Evolutionary conservation across 2,329 filamentous ascomycete genomes (phyloP).

Genomic region (Epichloe aotearoae): DNA sequence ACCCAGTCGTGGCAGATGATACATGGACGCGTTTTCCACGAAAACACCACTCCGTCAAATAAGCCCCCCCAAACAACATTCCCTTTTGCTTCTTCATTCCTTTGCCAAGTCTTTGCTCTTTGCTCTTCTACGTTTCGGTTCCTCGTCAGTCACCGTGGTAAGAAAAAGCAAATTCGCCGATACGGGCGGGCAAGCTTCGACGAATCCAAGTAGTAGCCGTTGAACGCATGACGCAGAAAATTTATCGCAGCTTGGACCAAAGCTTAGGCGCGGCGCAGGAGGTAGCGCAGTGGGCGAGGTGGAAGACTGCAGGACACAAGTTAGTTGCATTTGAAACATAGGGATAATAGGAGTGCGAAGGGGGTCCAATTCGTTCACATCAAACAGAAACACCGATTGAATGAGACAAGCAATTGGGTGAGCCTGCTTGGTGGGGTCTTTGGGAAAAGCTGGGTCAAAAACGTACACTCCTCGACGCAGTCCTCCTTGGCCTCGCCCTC

Average conservation of each 20-base stretch:
- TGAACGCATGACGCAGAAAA: neutral
- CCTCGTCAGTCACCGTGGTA: neutral
- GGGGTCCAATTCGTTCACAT: neutral
- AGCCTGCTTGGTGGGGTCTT: neutral
- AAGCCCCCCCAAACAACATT: neutral
- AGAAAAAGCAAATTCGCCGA: neutral
- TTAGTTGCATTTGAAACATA: neutral
- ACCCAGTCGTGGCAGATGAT: conserved; percentile 8
- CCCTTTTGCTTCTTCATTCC: neutral
- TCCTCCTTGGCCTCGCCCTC: conserved; percentile 72
- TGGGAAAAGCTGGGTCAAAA: neutral
- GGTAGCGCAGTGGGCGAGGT: conserved; percentile 90
- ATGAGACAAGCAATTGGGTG: neutral
- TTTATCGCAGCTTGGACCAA: conserved; percentile 84
- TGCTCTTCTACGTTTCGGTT: conserved; percentile 3
- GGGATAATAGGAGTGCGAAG: neutral
- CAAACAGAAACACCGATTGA: neutral
- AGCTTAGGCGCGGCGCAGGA: conserved; percentile 93
- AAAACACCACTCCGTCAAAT: neutral
- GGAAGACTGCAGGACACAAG: conserved; percentile 59
- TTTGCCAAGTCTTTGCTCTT: conserved; percentile 1
- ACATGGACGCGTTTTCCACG: conserved; percentile 3
- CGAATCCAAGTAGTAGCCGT: neutral
- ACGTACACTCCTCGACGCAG: conserved; percentile 98
- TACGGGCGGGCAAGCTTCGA: neutral